These are phyloP conservation scores for Russula olivacea DNA, from an alignment of 768 basidiomycete species.

Conservation along the genomic window DNA sequence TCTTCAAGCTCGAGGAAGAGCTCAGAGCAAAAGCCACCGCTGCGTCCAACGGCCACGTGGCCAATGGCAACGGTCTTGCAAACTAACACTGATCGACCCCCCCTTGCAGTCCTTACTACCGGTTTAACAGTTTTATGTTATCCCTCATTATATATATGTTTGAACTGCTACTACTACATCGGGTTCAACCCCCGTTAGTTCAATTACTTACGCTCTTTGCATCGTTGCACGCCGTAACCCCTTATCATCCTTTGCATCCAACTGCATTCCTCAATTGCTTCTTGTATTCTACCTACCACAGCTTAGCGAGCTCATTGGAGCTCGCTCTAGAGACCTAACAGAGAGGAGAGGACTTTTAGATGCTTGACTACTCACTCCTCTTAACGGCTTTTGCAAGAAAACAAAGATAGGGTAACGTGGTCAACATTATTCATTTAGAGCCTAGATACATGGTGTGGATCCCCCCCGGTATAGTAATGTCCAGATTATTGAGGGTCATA, in stretches of 20 bases:
- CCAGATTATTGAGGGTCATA: constrained; percentile 24
- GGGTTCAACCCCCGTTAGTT: constrained; percentile 26
- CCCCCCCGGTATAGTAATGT: background rate
- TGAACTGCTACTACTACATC: constrained; percentile 9
- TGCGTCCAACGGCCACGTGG: constrained; percentile 7
- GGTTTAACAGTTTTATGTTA: background rate
- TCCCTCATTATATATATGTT: constrained; percentile 23
- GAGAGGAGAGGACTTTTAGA: background rate
- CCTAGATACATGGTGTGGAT: background rate
- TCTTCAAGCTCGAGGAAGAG: constrained; percentile 70
- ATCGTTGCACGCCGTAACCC: constrained; percentile 24
- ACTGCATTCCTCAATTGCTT: constrained; percentile 29
- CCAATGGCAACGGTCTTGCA: constrained; percentile 27
- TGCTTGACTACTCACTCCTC: background rate
- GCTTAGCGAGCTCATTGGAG: background rate
- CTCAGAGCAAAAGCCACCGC: constrained; percentile 37
- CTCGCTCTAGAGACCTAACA: constrained; percentile 4
- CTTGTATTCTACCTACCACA: constrained; percentile 11
- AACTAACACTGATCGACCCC: constrained; percentile 4
- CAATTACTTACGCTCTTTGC: constrained; percentile 18
- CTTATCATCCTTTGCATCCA: constrained; percentile 32
- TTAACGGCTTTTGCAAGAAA: background rate
- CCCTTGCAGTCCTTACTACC: constrained; percentile 7
- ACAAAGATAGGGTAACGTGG: background rate
- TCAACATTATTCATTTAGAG: background rate